Evolutionary conservation across 495 filamentous ascomycete genomes (phyloP).

Genomic region (Podospora pseudocomata): DNA sequence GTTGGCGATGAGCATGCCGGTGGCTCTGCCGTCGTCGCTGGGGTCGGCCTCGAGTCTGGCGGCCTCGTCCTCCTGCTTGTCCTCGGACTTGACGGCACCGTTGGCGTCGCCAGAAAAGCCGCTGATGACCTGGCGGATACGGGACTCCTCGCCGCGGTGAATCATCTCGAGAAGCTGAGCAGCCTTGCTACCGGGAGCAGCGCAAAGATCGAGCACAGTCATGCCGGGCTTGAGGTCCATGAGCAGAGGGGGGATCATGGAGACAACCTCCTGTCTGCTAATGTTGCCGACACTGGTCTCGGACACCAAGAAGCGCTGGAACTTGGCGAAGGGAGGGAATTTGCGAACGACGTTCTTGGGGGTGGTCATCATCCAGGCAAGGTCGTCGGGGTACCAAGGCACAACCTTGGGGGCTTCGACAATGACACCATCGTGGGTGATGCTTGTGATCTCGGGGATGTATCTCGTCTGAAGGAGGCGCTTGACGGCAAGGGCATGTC

Average conservation of each 20-base stretch:
- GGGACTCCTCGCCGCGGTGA: conserved; percentile 82
- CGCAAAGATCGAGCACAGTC: conserved; percentile 91
- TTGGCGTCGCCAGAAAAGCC: conserved; percentile 53
- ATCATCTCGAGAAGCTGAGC: conserved; percentile 93
- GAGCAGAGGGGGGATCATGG: conserved; percentile 95
- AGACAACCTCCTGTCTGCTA: conserved; percentile 91
- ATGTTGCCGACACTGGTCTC: conserved; percentile 97
- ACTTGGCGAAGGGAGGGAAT: conserved; percentile 85
- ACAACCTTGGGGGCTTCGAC: conserved; percentile 79
- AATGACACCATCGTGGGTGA: conserved; percentile 68
- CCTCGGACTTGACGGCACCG: conserved; percentile 44
- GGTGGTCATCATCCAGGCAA: conserved; percentile 95
- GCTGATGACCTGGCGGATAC: conserved; percentile 59
- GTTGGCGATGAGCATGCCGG: conserved; percentile 89
- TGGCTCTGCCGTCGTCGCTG: conserved; percentile 77
- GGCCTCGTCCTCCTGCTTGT: conserved; percentile 44
- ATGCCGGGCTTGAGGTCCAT: conserved; percentile 89
- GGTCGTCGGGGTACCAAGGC: conserved; percentile 85
- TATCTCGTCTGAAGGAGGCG: conserved; percentile 79
- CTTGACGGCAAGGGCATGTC: conserved; percentile 81
- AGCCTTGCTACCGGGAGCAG: conserved; percentile 93
- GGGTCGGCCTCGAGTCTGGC: conserved; percentile 54
- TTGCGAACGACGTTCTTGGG: conserved; percentile 90
- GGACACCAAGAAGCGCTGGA: conserved; percentile 97
- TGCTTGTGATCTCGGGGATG: conserved; percentile 80